Evolutionary conservation across 2,329 filamentous ascomycete species (phyloP).

Genomic region (Pestalotiopsis sp.): DNA sequence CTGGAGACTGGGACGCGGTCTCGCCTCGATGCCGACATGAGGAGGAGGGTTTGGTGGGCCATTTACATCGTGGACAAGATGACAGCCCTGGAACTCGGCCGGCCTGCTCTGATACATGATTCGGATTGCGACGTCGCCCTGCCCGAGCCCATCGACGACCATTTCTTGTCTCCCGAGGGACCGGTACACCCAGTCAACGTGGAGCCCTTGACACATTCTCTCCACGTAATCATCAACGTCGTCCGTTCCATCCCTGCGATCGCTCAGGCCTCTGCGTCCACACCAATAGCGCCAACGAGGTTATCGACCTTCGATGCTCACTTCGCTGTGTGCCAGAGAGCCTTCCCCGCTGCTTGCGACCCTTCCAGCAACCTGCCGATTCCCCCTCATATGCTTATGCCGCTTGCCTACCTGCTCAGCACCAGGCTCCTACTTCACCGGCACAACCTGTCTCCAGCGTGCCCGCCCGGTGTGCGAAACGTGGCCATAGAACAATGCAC

Average conservation of each 20-base stretch:
- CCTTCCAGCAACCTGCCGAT: conserved; percentile 67
- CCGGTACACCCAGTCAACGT: conserved; percentile 53
- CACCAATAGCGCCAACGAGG: conserved; percentile 66
- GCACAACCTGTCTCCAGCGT: conserved; percentile 80
- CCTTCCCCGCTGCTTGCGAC: conserved; percentile 77
- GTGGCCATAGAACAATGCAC: conserved; percentile 80
- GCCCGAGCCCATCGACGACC: conserved; percentile 80
- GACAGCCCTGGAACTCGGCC: conserved; percentile 77
- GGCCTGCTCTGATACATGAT: conserved; percentile 82
- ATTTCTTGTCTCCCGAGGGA: conserved; percentile 66
- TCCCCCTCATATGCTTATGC: conserved; percentile 73
- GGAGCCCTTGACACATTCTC: conserved; percentile 66
- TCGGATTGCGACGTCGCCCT: conserved; percentile 84
- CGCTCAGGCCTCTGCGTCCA: conserved; percentile 69
- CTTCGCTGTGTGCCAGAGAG: conserved; percentile 73
- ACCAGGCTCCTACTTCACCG: conserved; percentile 85
- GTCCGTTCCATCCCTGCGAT: conserved; percentile 77
- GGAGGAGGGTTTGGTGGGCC: conserved; percentile 89
- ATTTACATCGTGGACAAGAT: conserved; percentile 88
- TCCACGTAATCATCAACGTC: conserved; percentile 81
- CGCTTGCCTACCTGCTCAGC: conserved; percentile 78
- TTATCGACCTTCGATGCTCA: conserved; percentile 81
- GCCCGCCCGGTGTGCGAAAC: conserved; percentile 64
- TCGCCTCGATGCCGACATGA: conserved; percentile 80
- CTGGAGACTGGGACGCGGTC: conserved; percentile 74